A percentile compares a stretch with the other conserved stretches of the same genome.
Evolutionary conservation across 768 basidiomycete genomes (phyloP).

Genomic region (Suillus bovinus): DNA sequence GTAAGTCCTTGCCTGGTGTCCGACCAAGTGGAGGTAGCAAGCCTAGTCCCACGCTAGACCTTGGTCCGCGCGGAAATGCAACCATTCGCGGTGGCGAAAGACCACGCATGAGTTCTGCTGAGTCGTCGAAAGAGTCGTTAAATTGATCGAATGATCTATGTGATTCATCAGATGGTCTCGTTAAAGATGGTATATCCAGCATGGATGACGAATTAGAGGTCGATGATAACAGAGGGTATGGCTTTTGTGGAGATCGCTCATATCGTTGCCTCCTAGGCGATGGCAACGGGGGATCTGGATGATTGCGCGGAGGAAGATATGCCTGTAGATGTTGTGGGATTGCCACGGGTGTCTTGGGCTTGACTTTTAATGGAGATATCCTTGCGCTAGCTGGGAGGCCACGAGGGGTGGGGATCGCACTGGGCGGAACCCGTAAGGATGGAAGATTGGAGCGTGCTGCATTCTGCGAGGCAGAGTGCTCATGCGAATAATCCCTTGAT

Average conservation of each 20-base stretch:
- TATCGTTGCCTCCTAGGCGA: conserved; percentile 34
- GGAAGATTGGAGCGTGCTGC: conserved; percentile 54
- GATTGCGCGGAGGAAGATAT: conserved; percentile 66
- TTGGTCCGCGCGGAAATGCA: conserved; percentile 46
- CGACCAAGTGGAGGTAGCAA: conserved; percentile 45
- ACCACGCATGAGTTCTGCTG: conserved; percentile 39
- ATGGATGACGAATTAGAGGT: conserved; percentile 26
- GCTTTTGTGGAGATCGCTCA: conserved; percentile 31
- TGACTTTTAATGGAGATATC: conserved; percentile 55
- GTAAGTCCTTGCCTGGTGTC: conserved; percentile 63
- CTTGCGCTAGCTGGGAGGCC: conserved; percentile 30
- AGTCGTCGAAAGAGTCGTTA: conserved; percentile 39
- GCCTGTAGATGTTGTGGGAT: conserved; percentile 55
- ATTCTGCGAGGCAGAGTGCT: conserved; percentile 44
- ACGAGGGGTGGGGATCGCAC: conserved; percentile 36
- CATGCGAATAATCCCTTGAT: conserved; percentile 37
- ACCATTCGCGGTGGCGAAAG: conserved; percentile 58
- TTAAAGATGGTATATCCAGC: conserved; percentile 54
- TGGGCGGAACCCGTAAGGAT: conserved; percentile 29
- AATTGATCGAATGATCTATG: conserved; percentile 39
- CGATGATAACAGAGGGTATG: conserved; percentile 37
- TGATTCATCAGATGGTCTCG: conserved; percentile 35
- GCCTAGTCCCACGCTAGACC: conserved; percentile 33
- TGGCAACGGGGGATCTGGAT: conserved; percentile 56
- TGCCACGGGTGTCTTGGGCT: conserved; percentile 57